A percentile compares a stretch with the other conserved stretches of the same genome.
phyloP scores from a whole-genome alignment of 2,329 filamentous ascomycete species.

The Aspergillus sp. region DNA sequence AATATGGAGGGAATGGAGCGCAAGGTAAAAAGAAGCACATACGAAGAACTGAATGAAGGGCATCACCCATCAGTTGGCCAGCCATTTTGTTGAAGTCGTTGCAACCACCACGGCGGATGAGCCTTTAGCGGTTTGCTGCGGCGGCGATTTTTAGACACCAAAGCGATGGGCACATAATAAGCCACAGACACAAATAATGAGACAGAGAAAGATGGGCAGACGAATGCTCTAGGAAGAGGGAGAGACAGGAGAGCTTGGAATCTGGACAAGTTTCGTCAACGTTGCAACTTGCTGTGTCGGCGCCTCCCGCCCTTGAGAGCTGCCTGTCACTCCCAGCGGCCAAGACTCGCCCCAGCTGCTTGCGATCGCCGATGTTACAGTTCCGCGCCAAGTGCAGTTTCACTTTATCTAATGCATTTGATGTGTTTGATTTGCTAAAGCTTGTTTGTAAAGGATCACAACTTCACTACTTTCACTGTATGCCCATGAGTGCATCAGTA shows the following conservation, averaged over 20 bases:
- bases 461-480: no score
- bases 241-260: not conserved
- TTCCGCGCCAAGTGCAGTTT: no score
- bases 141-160: conserved; percentile 33
- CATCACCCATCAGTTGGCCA: conserved; percentile 35
- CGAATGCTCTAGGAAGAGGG: not conserved
- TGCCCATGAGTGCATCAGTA: no score
- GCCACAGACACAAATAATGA: conserved; percentile 12
- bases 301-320: not conserved
- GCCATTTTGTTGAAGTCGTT: conserved; percentile 34
- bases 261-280: conserved; percentile 9
- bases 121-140: conserved; percentile 34
- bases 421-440: no score
- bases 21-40: conserved; percentile 19
- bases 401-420: no score
- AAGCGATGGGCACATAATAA: conserved; percentile 40
- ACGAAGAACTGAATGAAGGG: conserved; percentile 37
- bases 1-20: not conserved
- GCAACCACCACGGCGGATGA: conserved; percentile 23
- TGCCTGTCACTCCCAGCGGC: not conserved
- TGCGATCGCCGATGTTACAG: no score
- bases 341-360: not conserved
- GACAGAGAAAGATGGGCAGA: not conserved
- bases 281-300: not conserved
- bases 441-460: no score